Conservation (phyloP, 1,284 basidiomycete species). For the Microbotryomycetes sp. region DNA sequence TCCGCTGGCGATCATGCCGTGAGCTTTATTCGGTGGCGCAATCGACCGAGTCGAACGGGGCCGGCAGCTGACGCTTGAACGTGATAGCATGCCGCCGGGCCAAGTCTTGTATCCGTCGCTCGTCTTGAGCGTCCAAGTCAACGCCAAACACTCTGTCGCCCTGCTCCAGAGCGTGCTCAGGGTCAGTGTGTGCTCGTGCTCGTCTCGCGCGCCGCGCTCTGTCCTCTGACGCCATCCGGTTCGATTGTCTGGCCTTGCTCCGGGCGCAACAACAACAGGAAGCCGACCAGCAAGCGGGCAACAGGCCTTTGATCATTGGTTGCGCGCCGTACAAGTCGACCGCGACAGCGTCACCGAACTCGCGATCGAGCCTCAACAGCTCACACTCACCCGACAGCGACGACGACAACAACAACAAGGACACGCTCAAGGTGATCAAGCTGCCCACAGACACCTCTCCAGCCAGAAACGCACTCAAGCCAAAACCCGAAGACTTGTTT, state of each 20-base stretch:
- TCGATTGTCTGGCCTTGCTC: no score
- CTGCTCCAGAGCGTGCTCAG: conserved; percentile 22
- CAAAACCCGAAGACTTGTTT: conserved; percentile 10
- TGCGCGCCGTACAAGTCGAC: conserved; percentile 24
- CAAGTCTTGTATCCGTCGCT: conserved; percentile 24
- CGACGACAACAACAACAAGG: neutral
- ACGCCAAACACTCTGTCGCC: conserved; percentile 8
- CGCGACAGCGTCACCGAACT: neutral
- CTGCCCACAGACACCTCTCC: neutral
- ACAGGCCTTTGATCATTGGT: conserved; percentile 18
- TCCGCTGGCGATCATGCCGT: neutral
- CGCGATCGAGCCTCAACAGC: neutral
- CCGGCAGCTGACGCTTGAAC: neutral
- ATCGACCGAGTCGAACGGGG: neutral
- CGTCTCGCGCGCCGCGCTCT: neutral
- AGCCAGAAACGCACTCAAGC: neutral
- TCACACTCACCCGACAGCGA: neutral
- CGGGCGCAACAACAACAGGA: no score
- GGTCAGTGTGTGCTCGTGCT: conserved; percentile 1
- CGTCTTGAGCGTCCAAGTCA: conserved; percentile 25
- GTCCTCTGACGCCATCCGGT: no score
- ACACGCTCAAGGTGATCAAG: neutral
- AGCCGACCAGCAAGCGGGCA: conserved; percentile 2
- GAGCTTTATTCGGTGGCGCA: neutral
- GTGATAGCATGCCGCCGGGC: conserved; percentile 15